A percentile compares a stretch with the other conserved stretches of the same genome.
phyloP scores from a whole-genome alignment of 352 stramenopile species.

The Pythium apleroticum region DNA sequence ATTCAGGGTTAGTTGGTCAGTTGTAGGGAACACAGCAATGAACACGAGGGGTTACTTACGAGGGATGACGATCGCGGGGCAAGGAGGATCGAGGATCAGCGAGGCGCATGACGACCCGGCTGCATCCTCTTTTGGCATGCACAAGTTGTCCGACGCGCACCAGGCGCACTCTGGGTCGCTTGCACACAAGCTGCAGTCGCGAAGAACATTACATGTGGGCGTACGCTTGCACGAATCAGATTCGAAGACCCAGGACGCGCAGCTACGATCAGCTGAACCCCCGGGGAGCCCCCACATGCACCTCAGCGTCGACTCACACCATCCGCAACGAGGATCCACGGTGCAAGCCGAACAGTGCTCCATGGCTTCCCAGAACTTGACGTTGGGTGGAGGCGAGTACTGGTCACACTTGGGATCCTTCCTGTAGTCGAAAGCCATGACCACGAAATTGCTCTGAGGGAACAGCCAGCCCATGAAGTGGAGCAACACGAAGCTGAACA shows the following conservation, averaged over 20 bases:
- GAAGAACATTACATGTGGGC: constrained; percentile 48
- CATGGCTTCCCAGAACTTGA: constrained; percentile 66
- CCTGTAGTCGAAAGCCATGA: not conserved
- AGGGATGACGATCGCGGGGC: constrained; percentile 69
- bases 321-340: constrained; percentile 72
- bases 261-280: constrained; percentile 46
- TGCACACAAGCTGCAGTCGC: constrained; percentile 67
- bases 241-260: constrained; percentile 62
- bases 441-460: not conserved
- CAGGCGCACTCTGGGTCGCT: constrained; percentile 76
- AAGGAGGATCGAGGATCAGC: constrained; percentile 86
- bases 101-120: constrained; percentile 79
- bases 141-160: constrained; percentile 85
- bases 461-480: no score
- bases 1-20: not conserved
- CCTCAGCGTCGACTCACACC: constrained; percentile 90
- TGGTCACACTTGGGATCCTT: constrained; percentile 44
- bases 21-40: no score
- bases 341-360: constrained; percentile 73
- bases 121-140: constrained; percentile 84
- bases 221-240: constrained; percentile 69
- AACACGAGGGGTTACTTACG: constrained; percentile 38
- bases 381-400: constrained; percentile 46
- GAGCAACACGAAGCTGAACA: no score
- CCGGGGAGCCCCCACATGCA: constrained; percentile 72